Percentiles rank a stretch among this genome's conserved stretches.
These are phyloP conservation scores for Suhomyces yuchorum DNA, from an alignment of 1,139 yeast genomes.

Conservation along the genomic window DNA sequence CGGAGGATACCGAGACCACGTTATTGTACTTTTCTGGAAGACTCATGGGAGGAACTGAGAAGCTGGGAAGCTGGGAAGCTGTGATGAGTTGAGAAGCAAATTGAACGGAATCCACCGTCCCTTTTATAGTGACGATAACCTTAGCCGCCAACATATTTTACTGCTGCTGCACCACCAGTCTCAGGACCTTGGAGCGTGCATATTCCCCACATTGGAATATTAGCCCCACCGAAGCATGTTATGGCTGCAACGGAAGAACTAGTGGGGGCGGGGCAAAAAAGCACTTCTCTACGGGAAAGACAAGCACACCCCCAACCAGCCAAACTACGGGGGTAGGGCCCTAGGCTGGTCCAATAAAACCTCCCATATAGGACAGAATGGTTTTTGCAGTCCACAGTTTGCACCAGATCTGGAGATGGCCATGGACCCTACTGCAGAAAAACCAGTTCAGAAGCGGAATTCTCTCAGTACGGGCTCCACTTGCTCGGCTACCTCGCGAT, in stretches of 20 bases:
- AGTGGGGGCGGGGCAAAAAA: background rate
- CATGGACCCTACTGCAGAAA: too few species aligned
- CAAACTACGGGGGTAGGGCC: too few species aligned
- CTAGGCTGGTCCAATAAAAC: too few species aligned
- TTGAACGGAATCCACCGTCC: too few species aligned
- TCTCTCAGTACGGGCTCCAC: background rate
- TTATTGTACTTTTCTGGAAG: slow-evolving; percentile 5
- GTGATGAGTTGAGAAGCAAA: background rate
- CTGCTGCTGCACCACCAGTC: background rate
- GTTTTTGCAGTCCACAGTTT: too few species aligned
- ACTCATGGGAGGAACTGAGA: background rate
- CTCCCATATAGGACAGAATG: too few species aligned
- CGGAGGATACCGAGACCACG: slow-evolving; percentile 4
- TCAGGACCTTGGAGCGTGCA: background rate
- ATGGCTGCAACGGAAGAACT: slow-evolving; percentile 4
- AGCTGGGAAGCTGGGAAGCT: background rate
- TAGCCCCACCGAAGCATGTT: background rate
- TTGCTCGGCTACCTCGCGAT: background rate
- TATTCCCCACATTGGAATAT: slow-evolving; percentile 1
- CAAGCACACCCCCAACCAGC: background rate
- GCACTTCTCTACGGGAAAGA: background rate
- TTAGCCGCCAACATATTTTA: background rate
- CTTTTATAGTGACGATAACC: background rate
- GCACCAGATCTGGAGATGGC: too few species aligned
- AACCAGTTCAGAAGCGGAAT: background rate